Evolutionary conservation across 306 rosid species (phyloP), one percentile per base, ranked within the genome.

Genomic region (Astragalus glycyphyllos): DNA sequence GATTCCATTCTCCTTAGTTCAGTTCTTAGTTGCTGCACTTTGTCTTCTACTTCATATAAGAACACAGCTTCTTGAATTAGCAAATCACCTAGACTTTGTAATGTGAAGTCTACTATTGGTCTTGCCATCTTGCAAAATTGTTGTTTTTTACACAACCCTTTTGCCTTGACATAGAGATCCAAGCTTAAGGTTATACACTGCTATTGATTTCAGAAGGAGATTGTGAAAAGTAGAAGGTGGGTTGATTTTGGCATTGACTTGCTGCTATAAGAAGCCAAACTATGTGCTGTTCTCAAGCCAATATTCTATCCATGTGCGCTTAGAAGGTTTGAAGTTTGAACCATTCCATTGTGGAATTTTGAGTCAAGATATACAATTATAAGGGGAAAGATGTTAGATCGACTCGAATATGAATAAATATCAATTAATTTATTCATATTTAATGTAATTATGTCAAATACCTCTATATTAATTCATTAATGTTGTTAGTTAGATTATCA

Each of bases 1-100:
- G 82, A 74, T 13, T 49, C 74, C 69, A 84, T 79, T 70, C n/a
- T 50, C 20, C 53, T 73, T 45, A 86, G 42, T 48, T 86, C 83
- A 7, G 62, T 56, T 81, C 38, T 16, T 3, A 84, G 84, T 35
- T 59, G 75, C 69, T 26, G 11, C 51, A 83, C 90, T 73, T 69
- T 73, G 37, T 50, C 77, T 54, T 37, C 5, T 12, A 83, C 83
- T 3, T 65, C 69, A 58, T 12, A 7, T 66, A 86, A 53, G 83
- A 73, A 83, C 7, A 32, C 31, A 9, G 75, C 84, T 81, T 83
- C 88, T 10, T 60, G 72, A 16, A 69, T 51, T 60, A 83, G 80
- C 68, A 72, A 53, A 59, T 76, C 66, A 46, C 77, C 68, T 45
- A 83, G 75, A 10, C 69, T 83, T 16, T 72, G 54, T 11, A 73